phyloP scores from a whole-genome alignment of 75 land plant species.

The Cryptomeria japonica region DNA sequence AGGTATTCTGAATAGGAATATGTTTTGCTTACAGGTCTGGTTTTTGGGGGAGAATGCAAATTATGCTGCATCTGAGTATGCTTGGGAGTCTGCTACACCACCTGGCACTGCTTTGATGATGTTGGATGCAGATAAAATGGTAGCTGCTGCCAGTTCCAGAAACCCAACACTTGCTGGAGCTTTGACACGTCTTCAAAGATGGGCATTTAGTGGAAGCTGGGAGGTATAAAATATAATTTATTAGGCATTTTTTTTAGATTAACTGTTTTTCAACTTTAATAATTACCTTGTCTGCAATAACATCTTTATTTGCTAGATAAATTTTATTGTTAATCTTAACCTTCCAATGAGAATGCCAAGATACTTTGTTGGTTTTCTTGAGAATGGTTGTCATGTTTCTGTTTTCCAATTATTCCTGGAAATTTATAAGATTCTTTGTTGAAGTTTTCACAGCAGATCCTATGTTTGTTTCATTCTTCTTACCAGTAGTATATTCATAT shows the following conservation, averaged over 20 bases:
- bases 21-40: conserved; percentile 73
- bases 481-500: not conserved
- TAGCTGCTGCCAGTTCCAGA: conserved; percentile 98
- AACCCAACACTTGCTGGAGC: conserved; percentile 98
- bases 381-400: not conserved
- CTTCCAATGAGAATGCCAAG: not conserved
- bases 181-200: conserved; percentile 91
- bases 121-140: conserved; percentile 99
- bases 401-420: not conserved
- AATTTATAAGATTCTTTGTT: not conserved
- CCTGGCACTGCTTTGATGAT: conserved; percentile 99
- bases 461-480: not conserved
- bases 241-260: not conserved
- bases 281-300: not conserved
- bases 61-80: conserved; percentile 99
- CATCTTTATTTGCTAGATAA: not conserved
- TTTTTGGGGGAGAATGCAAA: conserved; percentile 99
- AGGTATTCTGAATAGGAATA: not conserved
- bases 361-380: not conserved
- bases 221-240: conserved; percentile 60
- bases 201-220: conserved; percentile 99
- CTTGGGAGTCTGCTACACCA: conserved; percentile 98
- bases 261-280: not conserved
- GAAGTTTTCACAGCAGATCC: not conserved
- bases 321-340: not conserved